Evolutionary conservation across 352 stramenopile genomes (phyloP).

Genomic region (Pythium rhizo-oryzae): DNA sequence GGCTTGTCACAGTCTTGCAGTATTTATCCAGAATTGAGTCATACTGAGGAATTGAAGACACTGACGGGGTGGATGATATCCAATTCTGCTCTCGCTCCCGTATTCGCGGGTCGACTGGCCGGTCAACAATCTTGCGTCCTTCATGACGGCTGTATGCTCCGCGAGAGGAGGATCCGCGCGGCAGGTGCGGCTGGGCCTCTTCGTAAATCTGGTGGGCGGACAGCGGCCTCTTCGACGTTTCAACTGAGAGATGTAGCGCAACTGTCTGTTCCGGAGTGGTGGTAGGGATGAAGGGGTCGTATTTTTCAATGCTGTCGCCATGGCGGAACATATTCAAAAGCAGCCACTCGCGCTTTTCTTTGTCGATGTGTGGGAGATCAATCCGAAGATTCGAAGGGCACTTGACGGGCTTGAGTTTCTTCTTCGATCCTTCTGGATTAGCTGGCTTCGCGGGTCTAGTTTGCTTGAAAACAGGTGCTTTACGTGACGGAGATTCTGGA

Average conservation of each 20-base stretch:
- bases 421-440: slow-evolving; percentile 15
- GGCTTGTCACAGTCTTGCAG: slow-evolving; percentile 75
- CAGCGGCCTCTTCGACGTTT: slow-evolving; percentile 10
- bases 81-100: slow-evolving; percentile 55
- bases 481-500: slow-evolving; percentile 31
- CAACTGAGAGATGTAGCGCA: slow-evolving; percentile 5
- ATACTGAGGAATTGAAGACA: slow-evolving; percentile 62
- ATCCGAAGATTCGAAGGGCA: slow-evolving; percentile 55
- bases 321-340: slow-evolving; percentile 84
- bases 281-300: slow-evolving; percentile 59
- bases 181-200: not conserved
- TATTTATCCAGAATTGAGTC: slow-evolving; percentile 84
- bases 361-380: slow-evolving; percentile 52
- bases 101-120: slow-evolving; percentile 21
- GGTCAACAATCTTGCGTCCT: slow-evolving; percentile 35
- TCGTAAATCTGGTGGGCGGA: slow-evolving; percentile 23
- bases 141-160: slow-evolving; percentile 10
- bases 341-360: slow-evolving; percentile 75
- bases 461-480: slow-evolving; percentile 50
- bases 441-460: slow-evolving; percentile 31
- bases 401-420: slow-evolving; percentile 52
- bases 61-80: slow-evolving; percentile 45
- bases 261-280: slow-evolving; percentile 11
- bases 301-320: slow-evolving; percentile 65
- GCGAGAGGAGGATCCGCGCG: not conserved